These are phyloP conservation scores for Malbranchea cinnamomea DNA, from an alignment of 2,329 filamentous ascomycete species.

Conservation along the genomic window DNA sequence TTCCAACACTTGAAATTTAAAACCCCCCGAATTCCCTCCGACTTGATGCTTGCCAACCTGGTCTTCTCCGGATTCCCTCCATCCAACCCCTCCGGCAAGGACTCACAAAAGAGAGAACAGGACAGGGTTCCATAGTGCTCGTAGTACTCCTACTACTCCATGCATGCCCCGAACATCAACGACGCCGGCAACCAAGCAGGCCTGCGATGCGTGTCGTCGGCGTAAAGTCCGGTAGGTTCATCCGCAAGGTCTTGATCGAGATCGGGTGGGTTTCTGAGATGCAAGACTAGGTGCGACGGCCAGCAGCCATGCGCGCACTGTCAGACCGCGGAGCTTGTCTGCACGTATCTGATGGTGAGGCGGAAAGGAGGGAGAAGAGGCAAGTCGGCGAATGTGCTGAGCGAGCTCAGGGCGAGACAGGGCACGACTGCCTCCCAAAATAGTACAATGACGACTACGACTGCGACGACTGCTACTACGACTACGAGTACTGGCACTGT, in stretches of 20 bases:
- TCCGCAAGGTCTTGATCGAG: too few species aligned
- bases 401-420: constrained; percentile 8
- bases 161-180: neutral
- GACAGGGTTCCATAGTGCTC: constrained; percentile 1
- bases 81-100: too few species aligned
- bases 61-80: too few species aligned
- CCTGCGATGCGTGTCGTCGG: constrained; percentile 15
- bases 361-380: constrained; percentile 14
- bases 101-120: too few species aligned
- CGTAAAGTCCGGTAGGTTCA: constrained; percentile 15
- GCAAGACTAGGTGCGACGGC: too few species aligned
- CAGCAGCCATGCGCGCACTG: constrained; percentile 12
- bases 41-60: too few species aligned
- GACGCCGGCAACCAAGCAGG: constrained; percentile 5
- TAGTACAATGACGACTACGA: too few species aligned
- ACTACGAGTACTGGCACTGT: too few species aligned
- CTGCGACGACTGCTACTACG: too few species aligned
- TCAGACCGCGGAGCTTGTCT: constrained; percentile 9
- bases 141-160: constrained; percentile 4
- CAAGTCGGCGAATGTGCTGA: constrained; percentile 12
- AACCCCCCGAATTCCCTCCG: too few species aligned
- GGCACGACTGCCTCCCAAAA: neutral
- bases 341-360: constrained; percentile 9
- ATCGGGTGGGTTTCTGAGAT: too few species aligned
- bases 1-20: too few species aligned